Conservation (phyloP, 371 early-diverging fungal genomes). For the Chytridium lagenaria region DNA sequence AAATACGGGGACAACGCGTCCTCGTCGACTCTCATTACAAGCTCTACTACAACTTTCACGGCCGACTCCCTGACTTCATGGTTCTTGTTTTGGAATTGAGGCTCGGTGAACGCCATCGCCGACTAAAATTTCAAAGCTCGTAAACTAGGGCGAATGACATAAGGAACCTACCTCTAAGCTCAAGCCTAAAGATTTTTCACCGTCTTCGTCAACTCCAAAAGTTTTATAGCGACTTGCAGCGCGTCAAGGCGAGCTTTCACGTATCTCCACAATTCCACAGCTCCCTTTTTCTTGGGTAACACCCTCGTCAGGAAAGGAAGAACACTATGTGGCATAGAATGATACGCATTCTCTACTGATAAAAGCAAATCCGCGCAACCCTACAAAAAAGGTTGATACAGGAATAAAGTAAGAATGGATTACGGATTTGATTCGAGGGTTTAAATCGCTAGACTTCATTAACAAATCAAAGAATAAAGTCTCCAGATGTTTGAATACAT, state of each 20-base stretch:
- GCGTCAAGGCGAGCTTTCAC: constrained; percentile 58
- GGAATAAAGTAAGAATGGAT: constrained; percentile 22
- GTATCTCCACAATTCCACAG: constrained; percentile 40
- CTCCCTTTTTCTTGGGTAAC: constrained; percentile 33
- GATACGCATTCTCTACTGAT: constrained; percentile 60
- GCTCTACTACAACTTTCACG: constrained; percentile 59
- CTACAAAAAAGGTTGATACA: constrained; percentile 12
- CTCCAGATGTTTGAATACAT: constrained; percentile 56
- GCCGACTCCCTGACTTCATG: constrained; percentile 73
- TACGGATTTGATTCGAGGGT: constrained; percentile 62
- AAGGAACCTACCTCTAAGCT: neutral
- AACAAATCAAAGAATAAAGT: constrained; percentile 62
- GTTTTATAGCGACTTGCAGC: constrained; percentile 57
- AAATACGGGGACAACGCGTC: constrained; percentile 53
- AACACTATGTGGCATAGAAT: constrained; percentile 56
- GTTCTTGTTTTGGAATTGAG: constrained; percentile 67
- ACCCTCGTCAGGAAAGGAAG: constrained; percentile 56
- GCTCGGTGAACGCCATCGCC: constrained; percentile 65
- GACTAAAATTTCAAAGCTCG: constrained; percentile 38
- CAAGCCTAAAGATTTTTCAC: neutral
- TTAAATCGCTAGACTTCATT: constrained; percentile 66
- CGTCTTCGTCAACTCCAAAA: constrained; percentile 51
- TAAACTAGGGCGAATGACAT: neutral
- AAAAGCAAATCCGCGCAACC: constrained; percentile 57
- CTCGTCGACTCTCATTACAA: constrained; percentile 30